Percentiles rank a stretch among this genome's conserved stretches.
Conservation (phyloP, 768 basidiomycete genomes). For the Dentipellis sp. region DNA sequence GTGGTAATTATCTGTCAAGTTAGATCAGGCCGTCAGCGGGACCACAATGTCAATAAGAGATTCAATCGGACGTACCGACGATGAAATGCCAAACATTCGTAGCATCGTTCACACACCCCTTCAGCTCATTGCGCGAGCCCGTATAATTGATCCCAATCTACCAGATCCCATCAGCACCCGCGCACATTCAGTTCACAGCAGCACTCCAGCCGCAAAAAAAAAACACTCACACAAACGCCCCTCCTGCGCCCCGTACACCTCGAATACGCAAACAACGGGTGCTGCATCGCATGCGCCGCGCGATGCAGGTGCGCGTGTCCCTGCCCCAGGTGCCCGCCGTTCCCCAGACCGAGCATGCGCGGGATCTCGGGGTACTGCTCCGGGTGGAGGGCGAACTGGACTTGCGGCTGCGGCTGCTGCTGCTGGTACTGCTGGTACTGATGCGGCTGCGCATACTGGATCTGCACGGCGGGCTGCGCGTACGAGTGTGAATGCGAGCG, state of each 20-base stretch:
- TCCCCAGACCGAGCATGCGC: not conserved
- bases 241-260: slow-evolving; percentile 85
- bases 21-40: not conserved
- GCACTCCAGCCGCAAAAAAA: not conserved
- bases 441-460: not conserved
- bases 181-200: not conserved
- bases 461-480: not conserved
- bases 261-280: slow-evolving; percentile 63
- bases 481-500: not conserved
- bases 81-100: slow-evolving; percentile 75
- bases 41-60: slow-evolving; percentile 1
- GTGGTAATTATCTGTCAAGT: slow-evolving; percentile 8
- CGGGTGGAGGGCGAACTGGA: not conserved
- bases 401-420: not conserved
- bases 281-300: not conserved
- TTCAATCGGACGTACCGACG: slow-evolving; percentile 34
- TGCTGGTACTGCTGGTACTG: not conserved
- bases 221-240: slow-evolving; percentile 65
- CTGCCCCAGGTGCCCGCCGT: not conserved
- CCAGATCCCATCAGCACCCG: not conserved
- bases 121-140: slow-evolving; percentile 54
- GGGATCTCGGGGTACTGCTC: slow-evolving; percentile 1
- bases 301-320: not conserved
- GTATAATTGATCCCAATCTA: slow-evolving; percentile 89
- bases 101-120: slow-evolving; percentile 91